phyloP scores from a whole-genome alignment of 768 basidiomycete species.

The Termitomyces titanicus region DNA sequence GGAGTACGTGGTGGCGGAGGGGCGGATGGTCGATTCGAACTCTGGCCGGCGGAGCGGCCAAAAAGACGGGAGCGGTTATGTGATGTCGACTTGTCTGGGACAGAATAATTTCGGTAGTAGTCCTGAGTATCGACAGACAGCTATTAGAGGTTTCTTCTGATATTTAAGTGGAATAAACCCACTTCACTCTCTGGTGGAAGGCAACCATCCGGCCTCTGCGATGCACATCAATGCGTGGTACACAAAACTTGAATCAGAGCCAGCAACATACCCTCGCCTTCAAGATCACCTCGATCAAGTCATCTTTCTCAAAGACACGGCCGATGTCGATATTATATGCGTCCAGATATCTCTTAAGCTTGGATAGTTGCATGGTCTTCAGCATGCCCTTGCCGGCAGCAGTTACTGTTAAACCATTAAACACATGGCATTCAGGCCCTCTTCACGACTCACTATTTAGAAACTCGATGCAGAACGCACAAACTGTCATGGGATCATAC shows the following conservation, averaged over 20 bases:
- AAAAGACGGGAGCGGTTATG: conserved; percentile 43
- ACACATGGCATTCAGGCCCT: conserved; percentile 2
- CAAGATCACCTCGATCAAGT: conserved; percentile 66
- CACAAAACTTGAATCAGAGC: neutral
- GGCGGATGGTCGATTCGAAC: conserved; percentile 19
- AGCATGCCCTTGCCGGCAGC: conserved; percentile 59
- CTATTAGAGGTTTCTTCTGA: neutral
- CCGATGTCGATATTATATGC: conserved; percentile 66
- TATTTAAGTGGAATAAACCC: neutral
- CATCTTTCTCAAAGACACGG: conserved; percentile 73
- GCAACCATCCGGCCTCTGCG: conserved; percentile 59
- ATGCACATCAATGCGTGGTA: neutral
- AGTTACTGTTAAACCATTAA: conserved; percentile 47
- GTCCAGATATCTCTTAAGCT: conserved; percentile 64
- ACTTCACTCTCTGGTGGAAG: conserved; percentile 60
- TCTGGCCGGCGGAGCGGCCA: conserved; percentile 35
- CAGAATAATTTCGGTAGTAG: conserved; percentile 61
- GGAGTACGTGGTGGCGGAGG: conserved; percentile 30
- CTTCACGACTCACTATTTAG: conserved; percentile 48
- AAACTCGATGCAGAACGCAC: conserved; percentile 70
- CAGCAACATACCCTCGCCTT: conserved; percentile 42
- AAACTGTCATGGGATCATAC: conserved; percentile 65
- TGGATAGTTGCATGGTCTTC: conserved; percentile 51
- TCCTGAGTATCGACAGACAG: conserved; percentile 28
- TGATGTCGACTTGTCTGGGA: conserved; percentile 41